A percentile compares a stretch with the other conserved stretches of the same genome.
These are phyloP conservation scores for Coemansia aciculifera DNA, from an alignment of 192 early-diverging fungal species.

Conservation along the genomic window DNA sequence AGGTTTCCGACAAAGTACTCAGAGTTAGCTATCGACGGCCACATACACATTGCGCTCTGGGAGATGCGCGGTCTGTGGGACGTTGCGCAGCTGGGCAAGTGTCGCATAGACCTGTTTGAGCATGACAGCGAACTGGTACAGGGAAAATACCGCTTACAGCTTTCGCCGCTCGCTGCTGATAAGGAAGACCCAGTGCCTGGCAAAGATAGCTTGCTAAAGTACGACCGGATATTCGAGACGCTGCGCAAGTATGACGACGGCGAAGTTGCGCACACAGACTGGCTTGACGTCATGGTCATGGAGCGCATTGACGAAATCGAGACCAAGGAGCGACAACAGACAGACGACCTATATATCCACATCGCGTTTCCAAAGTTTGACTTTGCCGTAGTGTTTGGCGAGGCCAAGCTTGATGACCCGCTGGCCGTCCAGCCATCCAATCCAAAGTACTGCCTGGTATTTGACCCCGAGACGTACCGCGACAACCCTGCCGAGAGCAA, in stretches of 20 bases:
- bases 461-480: constrained; percentile 81
- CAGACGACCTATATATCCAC: constrained; percentile 69
- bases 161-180: neutral
- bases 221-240: constrained; percentile 81
- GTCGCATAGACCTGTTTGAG: constrained; percentile 80
- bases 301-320: constrained; percentile 85
- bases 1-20: constrained; percentile 82
- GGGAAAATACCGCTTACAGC: constrained; percentile 74
- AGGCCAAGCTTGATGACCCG: constrained; percentile 58
- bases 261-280: constrained; percentile 82
- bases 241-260: constrained; percentile 85
- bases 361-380: constrained; percentile 94
- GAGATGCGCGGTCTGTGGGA: constrained; percentile 74
- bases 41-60: constrained; percentile 78
- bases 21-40: constrained; percentile 74
- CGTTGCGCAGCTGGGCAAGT: constrained; percentile 71
- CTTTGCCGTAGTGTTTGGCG: constrained; percentile 93
- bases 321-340: constrained; percentile 54
- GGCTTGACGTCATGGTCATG: constrained; percentile 91
- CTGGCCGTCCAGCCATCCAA: constrained; percentile 31
- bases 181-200: constrained; percentile 8
- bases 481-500: constrained; percentile 97
- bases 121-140: constrained; percentile 81
- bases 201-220: constrained; percentile 48
- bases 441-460: constrained; percentile 59